Evolutionary conservation across 2,329 filamentous ascomycete species (phyloP).

Genomic region (Alternaria solani): DNA sequence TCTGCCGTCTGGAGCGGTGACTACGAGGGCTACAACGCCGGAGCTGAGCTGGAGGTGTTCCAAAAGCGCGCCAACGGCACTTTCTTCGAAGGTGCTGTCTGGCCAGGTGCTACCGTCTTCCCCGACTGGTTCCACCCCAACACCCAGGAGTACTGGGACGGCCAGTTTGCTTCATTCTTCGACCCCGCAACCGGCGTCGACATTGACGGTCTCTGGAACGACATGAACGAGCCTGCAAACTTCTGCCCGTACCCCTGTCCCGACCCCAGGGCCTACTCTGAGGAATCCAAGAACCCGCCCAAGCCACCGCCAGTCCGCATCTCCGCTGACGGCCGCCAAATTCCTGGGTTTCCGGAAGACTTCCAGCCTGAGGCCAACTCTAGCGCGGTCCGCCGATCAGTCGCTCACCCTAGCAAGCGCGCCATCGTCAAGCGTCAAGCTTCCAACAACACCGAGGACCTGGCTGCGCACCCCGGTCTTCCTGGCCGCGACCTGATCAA

Average conservation of each 20-base stretch:
- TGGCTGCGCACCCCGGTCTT: conserved; percentile 59
- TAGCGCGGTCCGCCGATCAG: conserved; percentile 20
- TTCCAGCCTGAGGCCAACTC: conserved; percentile 65
- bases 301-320: conserved; percentile 68
- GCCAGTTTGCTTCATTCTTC: conserved; percentile 74
- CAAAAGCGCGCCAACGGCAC: conserved; percentile 63
- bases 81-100: conserved; percentile 71
- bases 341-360: conserved; percentile 73
- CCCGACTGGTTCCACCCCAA: conserved; percentile 79
- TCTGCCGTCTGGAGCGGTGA: conserved; percentile 62
- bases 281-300: conserved; percentile 64
- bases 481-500: conserved; percentile 70
- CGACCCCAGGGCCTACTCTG: conserved; percentile 51
- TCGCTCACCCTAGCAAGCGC: conserved; percentile 7
- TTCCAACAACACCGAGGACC: conserved; percentile 47
- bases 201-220: conserved; percentile 74
- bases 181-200: conserved; percentile 69
- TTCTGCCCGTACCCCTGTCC: conserved; percentile 58
- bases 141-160: conserved; percentile 72
- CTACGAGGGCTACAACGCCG: conserved; percentile 68
- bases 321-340: conserved; percentile 63
- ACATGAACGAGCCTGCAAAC: conserved; percentile 50
- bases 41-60: conserved; percentile 64
- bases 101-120: conserved; percentile 76
- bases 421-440: conserved; percentile 18